Base-by-base conservation (phyloP, 768 basidiomycete genomes). In the Gloeophyllum trabeum region DNA sequence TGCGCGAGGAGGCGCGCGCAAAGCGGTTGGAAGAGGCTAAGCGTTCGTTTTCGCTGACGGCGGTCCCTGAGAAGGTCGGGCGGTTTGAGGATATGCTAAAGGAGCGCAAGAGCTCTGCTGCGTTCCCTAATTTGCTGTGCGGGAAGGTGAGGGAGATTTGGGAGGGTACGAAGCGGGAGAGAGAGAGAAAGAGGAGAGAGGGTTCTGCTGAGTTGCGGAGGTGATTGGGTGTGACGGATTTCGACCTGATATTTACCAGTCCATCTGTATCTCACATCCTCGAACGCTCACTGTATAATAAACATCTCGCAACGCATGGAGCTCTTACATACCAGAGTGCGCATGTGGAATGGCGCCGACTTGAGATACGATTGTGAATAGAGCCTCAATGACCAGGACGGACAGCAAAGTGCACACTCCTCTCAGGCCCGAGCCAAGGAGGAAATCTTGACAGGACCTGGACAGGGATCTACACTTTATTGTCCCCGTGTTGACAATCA, bases 21-120 rank as follows among this genome's bases (percentile, higher is more conserved):
- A 43, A 47, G 20, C 51, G 56, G n/a, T 47, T 41, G 13, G 48
- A 49, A 19, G 47, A 47, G 37, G 34, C 38, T 23, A 53, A 50
- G 42, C 39, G 44, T 12, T 23, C 47, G 2, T 58, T 58, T 26
- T 52, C 56, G 43, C 46, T 58, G 19, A 54, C 56, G 37, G 51
- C 58, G 1, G 41, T 48, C 4, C 49, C 53, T 2, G 57, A 58
- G 25, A 58, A 57, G 58, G 76, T 86, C 24, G 59, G 65, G 6
- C 66, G 65, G 1, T 84, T 80, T 45, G 81, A 83, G 54, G 75
- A 81, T 43, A 63, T 62, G 24, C 48, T 83, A 21, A 63, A 65
- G 37, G 52, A 53, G 1, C 61, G 64, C n/a, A 66, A 61, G 34
- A 79, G 78, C 30, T 64, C 70, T 5, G 77, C 73, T 4, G 52